phyloP scores from a whole-genome alignment of 2,329 filamentous ascomycete genomes.

The Aspergillus fijiensis region DNA sequence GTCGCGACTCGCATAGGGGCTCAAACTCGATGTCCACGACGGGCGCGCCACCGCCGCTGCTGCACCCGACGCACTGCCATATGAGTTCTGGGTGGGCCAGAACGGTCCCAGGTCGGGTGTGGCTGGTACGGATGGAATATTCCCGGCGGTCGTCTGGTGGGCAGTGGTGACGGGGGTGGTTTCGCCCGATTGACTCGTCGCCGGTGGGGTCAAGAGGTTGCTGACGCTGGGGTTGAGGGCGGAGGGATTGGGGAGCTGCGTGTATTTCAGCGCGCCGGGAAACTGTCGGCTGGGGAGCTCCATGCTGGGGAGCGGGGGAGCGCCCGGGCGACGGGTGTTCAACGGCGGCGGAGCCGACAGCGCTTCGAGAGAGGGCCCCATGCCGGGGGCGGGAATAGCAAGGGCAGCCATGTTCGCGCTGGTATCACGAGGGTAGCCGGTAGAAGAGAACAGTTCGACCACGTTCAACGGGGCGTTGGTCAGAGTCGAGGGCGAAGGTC shows the following conservation, averaged over 20 bases:
- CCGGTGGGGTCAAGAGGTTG: conserved; percentile 63
- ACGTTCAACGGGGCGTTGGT: conserved; percentile 40
- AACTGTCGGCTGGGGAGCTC: conserved; percentile 63
- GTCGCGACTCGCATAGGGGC: conserved; percentile 47
- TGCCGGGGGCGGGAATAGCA: conserved; percentile 59
- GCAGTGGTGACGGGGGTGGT: conserved; percentile 42
- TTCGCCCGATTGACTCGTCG: conserved; percentile 54
- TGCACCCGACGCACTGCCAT: conserved; percentile 51
- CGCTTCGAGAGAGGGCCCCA: conserved; percentile 62
- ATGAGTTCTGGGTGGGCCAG: conserved; percentile 63
- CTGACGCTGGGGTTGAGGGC: conserved; percentile 57
- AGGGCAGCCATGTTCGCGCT: conserved; percentile 63
- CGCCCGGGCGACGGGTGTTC: conserved; percentile 68
- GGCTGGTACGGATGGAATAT: conserved; percentile 35
- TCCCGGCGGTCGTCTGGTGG: conserved; percentile 53
- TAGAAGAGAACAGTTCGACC: conserved; percentile 41
- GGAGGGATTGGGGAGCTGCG: conserved; percentile 36
- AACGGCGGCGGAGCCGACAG: conserved; percentile 61
- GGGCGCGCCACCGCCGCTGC: conserved; percentile 43
- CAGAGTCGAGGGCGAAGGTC: conserved; percentile 41
- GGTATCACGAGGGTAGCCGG: conserved; percentile 43
- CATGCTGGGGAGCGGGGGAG: conserved; percentile 66
- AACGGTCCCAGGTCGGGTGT: conserved; percentile 48
- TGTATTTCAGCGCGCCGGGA: conserved; percentile 52
- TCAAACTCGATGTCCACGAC: conserved; percentile 44